Conservation (phyloP, 2,329 filamentous ascomycete genomes). For the Cercospora berteroae region DNA sequence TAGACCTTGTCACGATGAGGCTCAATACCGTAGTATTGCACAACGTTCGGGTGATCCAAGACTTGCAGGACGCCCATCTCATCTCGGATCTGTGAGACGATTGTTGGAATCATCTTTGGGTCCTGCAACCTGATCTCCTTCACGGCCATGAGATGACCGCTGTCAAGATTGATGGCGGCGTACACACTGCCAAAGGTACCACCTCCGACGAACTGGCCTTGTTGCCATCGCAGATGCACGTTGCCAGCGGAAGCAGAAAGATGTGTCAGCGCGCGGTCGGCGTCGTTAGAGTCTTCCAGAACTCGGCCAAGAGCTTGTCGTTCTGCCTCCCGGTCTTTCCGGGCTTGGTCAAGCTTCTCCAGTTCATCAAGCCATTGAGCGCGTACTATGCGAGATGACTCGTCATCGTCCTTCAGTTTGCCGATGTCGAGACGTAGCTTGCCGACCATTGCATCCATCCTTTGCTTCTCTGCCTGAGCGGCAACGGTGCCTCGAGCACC, state of each 20-base stretch:
- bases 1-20: constrained; percentile 99
- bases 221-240: constrained; percentile 94
- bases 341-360: constrained; percentile 70
- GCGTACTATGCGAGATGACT: constrained; percentile 71
- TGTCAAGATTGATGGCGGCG: constrained; percentile 94
- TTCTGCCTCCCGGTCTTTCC: constrained; percentile 78
- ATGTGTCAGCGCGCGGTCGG: constrained; percentile 89
- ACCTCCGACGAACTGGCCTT: constrained; percentile 95
- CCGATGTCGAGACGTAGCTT: constrained; percentile 76
- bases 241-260: constrained; percentile 93
- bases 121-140: constrained; percentile 98
- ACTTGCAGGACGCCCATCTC: constrained; percentile 97
- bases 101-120: constrained; percentile 89
- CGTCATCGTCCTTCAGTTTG: constrained; percentile 73
- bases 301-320: constrained; percentile 85
- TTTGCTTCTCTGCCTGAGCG: constrained; percentile 88
- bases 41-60: constrained; percentile 94
- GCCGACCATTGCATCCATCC: constrained; percentile 74
- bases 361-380: constrained; percentile 73
- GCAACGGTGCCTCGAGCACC: constrained; percentile 89
- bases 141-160: constrained; percentile 94
- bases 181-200: constrained; percentile 98
- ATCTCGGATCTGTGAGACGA: constrained; percentile 89
- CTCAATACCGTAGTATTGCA: constrained; percentile 96
- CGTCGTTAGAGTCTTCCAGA: constrained; percentile 90